Conservation (phyloP, 2,329 filamentous ascomycete species). For the Pyrenophora graminea region DNA sequence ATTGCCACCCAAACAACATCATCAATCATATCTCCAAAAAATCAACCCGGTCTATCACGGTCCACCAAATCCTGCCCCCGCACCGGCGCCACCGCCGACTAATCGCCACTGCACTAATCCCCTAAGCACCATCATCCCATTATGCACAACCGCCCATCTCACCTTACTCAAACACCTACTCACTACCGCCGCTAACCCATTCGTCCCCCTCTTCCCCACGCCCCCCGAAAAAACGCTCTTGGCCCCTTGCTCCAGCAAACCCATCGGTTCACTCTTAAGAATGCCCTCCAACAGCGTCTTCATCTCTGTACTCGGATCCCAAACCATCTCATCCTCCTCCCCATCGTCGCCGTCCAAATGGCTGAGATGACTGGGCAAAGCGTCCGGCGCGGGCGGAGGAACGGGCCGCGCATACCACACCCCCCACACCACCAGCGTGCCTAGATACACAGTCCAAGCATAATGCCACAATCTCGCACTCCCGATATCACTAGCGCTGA, state of each 20-base stretch:
- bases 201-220: conserved; percentile 55
- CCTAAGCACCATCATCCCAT: conserved; percentile 62
- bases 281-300: conserved; percentile 49
- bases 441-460: conserved; percentile 19
- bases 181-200: conserved; percentile 60
- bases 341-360: conserved; percentile 49
- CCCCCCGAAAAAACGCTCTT: conserved; percentile 41
- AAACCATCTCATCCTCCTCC: conserved; percentile 57
- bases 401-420: conserved; percentile 52
- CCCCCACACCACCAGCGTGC: conserved; percentile 62
- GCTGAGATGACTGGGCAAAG: conserved; percentile 5
- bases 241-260: conserved; percentile 31
- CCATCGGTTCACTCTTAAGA: conserved; percentile 45
- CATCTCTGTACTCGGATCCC: conserved; percentile 58
- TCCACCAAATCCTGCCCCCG: not conserved
- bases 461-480: no score
- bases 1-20: no score
- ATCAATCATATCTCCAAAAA: no score
- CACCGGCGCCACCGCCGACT: conserved; percentile 32
- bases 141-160: conserved; percentile 65
- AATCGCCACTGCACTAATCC: conserved; percentile 48
- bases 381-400: not conserved
- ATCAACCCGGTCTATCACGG: no score
- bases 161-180: conserved; percentile 60
- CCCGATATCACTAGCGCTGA: no score